Evolutionary conservation across 768 basidiomycete genomes (phyloP).

Genomic region (Auriculariales sp.): DNA sequence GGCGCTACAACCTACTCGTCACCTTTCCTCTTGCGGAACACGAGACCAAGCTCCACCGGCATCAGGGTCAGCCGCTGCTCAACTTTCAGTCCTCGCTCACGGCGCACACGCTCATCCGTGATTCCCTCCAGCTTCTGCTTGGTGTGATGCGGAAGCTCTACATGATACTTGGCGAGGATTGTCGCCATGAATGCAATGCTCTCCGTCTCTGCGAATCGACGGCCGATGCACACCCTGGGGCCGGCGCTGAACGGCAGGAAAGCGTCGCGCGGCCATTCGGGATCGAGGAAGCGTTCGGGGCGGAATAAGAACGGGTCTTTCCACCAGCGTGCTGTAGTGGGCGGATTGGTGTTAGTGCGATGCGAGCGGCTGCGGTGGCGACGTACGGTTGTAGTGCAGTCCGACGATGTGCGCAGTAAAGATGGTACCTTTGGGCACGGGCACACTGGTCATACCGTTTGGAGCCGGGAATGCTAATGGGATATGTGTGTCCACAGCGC

Average conservation of each 20-base stretch:
- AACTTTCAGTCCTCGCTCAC: too few relatives aligned
- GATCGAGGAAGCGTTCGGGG: slow-evolving; percentile 4
- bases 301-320: slow-evolving; percentile 1
- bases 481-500: slow-evolving; percentile 14
- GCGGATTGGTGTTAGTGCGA: background rate
- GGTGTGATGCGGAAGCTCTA: too few relatives aligned
- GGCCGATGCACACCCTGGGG: background rate
- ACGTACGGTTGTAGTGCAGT: slow-evolving; percentile 6
- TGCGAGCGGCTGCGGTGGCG: background rate
- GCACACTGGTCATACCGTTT: background rate
- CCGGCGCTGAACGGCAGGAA: slow-evolving; percentile 3
- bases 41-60: too few relatives aligned
- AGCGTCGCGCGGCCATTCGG: slow-evolving; percentile 5
- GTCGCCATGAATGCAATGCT: too few relatives aligned
- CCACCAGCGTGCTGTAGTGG: slow-evolving; percentile 11
- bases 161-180: too few relatives aligned
- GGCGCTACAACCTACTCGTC: too few relatives aligned
- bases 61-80: too few relatives aligned
- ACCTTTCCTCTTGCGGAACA: too few relatives aligned
- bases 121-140: too few relatives aligned
- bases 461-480: slow-evolving; percentile 1
- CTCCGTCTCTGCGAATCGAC: too few relatives aligned
- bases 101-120: too few relatives aligned
- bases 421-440: background rate
- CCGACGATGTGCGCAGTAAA: background rate